A percentile compares a stretch with the other conserved stretches of the same genome.
These are phyloP conservation scores for Penicillium sumatraense DNA, from an alignment of 2,329 filamentous ascomycete species.

Conservation along the genomic window DNA sequence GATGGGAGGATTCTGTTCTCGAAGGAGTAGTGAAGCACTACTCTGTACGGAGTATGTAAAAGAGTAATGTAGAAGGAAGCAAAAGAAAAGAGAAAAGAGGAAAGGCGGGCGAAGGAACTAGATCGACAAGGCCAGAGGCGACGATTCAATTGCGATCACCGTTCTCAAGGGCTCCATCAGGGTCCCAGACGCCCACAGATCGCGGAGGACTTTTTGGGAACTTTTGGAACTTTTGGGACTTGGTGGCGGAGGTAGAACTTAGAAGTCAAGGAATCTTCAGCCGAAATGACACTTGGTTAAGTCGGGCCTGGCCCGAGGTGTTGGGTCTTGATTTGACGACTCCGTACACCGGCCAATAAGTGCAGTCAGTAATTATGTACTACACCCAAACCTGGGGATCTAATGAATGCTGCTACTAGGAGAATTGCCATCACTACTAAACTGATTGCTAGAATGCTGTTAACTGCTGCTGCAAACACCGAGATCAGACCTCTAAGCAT, in stretches of 20 bases:
- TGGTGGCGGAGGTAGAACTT: slow-evolving; percentile 18
- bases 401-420: neutral
- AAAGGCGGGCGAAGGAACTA: slow-evolving; percentile 19
- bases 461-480: neutral
- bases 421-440: neutral
- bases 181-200: slow-evolving; percentile 29
- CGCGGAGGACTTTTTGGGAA: no score
- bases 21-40: no score
- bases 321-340: neutral
- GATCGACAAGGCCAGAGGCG: slow-evolving; percentile 27
- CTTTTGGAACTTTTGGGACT: no score
- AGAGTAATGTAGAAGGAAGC: no score
- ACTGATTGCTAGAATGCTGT: neutral
- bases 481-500: slow-evolving; percentile 29
- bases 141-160: slow-evolving; percentile 28
- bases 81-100: slow-evolving; percentile 11
- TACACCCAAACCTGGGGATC: no score
- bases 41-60: no score
- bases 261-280: slow-evolving; percentile 32
- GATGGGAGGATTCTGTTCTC: no score
- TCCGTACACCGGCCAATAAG: no score
- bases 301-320: slow-evolving; percentile 8
- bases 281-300: slow-evolving; percentile 25
- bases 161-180: slow-evolving; percentile 26
- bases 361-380: no score